Conservation (phyloP, 2,329 filamentous ascomycete species). For the Zalaria sp. region DNA sequence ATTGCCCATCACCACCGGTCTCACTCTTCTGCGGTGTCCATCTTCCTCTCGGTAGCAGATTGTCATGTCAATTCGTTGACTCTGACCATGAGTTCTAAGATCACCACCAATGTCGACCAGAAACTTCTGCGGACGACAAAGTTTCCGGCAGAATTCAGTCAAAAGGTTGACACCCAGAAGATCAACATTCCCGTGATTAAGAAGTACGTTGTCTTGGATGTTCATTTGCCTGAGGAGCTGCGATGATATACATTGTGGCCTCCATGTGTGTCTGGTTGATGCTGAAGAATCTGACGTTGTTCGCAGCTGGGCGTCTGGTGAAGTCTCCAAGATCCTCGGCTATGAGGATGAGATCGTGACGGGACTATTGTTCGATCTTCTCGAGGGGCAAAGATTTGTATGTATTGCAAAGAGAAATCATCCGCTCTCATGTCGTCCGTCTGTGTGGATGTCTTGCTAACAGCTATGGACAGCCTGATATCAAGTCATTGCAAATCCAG, state of each 20-base stretch:
- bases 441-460: too few relatives aligned
- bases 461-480: constrained; percentile 55
- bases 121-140: constrained; percentile 85
- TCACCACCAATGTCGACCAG: constrained; percentile 63
- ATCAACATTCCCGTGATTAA: constrained; percentile 97
- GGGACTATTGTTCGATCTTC: constrained; percentile 57
- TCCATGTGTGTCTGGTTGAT: too few relatives aligned
- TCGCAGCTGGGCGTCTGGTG: constrained; percentile 77
- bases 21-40: neutral
- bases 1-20: neutral
- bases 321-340: constrained; percentile 76
- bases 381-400: constrained; percentile 66
- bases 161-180: constrained; percentile 94
- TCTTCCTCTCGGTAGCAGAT: neutral
- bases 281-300: neutral
- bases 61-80: neutral
- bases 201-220: constrained; percentile 47
- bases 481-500: constrained; percentile 88
- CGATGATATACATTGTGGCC: too few relatives aligned
- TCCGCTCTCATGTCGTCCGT: too few relatives aligned
- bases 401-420: constrained; percentile 19
- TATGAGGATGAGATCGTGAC: constrained; percentile 93
- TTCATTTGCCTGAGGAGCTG: neutral
- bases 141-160: constrained; percentile 83
- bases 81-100: constrained; percentile 5